These are phyloP conservation scores for Rehmannia glutinosa DNA, from an alignment of 257 asterid genomes.

Conservation along the genomic window DNA sequence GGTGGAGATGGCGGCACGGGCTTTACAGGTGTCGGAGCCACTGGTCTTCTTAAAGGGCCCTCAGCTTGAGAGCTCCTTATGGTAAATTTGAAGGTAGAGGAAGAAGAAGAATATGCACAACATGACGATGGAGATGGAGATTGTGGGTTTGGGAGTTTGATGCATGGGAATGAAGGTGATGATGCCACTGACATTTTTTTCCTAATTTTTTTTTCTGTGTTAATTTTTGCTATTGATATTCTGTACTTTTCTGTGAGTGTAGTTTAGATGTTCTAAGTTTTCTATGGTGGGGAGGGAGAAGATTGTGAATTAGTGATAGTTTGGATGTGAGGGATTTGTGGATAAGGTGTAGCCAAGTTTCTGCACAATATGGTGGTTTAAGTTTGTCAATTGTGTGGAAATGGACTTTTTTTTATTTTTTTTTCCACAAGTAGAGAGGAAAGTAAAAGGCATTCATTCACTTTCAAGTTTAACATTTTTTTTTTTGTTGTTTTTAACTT, in stretches of 20 bases:
- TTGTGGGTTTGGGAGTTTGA: slow-evolving; percentile 34
- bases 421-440: too few species aligned
- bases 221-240: slow-evolving; percentile 4
- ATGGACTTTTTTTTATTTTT: neutral
- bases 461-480: too few species aligned
- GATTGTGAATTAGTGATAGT: slow-evolving; percentile 32
- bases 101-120: slow-evolving; percentile 31
- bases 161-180: slow-evolving; percentile 54
- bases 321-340: slow-evolving; percentile 26
- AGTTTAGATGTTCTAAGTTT: neutral
- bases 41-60: slow-evolving; percentile 88
- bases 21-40: slow-evolving; percentile 75
- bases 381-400: neutral
- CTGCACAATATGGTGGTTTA: neutral
- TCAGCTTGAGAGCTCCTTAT: slow-evolving; percentile 75
- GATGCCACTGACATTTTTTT: slow-evolving; percentile 57
- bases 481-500: too few species aligned
- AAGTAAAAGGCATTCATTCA: too few species aligned
- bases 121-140: slow-evolving; percentile 26
- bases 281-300: slow-evolving; percentile 21
- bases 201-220: too few species aligned
- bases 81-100: slow-evolving; percentile 48
- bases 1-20: slow-evolving; percentile 65
- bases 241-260: neutral
- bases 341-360: slow-evolving; percentile 44